Evolutionary conservation across 2,329 filamentous ascomycete species (phyloP).

Genomic region (Truncatella angustata): DNA sequence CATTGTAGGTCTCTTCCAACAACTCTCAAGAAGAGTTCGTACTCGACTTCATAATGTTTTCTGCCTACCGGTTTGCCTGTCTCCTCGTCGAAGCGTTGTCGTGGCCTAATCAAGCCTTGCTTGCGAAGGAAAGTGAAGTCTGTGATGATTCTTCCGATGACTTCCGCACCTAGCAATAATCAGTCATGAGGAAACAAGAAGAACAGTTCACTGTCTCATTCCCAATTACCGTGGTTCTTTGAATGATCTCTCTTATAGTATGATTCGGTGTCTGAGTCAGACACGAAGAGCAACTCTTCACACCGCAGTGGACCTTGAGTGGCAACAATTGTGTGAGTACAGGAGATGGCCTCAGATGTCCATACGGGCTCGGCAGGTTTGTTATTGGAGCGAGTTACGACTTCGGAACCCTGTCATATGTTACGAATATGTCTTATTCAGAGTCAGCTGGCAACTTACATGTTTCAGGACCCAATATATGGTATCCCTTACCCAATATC

Average conservation of each 20-base stretch:
- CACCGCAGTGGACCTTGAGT: background rate
- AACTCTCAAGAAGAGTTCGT: constrained; percentile 22
- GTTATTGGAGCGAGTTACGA: background rate
- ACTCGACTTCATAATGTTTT: constrained; percentile 20
- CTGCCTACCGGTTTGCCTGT: constrained; percentile 6
- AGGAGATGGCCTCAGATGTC: background rate
- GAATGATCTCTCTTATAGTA: constrained; percentile 17
- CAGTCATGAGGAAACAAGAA: background rate
- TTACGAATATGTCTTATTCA: constrained; percentile 8
- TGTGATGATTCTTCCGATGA: constrained; percentile 22
- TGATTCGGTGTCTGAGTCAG: constrained; percentile 14
- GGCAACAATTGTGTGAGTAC: background rate
- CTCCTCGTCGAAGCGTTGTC: constrained; percentile 1
- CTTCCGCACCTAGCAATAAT: constrained; percentile 15
- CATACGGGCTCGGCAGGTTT: background rate
- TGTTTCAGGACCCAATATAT: background rate
- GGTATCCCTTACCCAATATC: constrained; percentile 17
- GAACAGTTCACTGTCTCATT: background rate
- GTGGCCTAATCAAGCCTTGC: constrained; percentile 16
- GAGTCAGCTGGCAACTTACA: background rate
- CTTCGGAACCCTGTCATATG: background rate
- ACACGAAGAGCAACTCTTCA: background rate
- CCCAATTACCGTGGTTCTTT: constrained; percentile 13
- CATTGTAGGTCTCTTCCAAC: constrained; percentile 24
- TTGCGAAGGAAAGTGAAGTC: constrained; percentile 25